Conservation (phyloP, 306 rosid species). For the Lathyrus oleraceus region DNA sequence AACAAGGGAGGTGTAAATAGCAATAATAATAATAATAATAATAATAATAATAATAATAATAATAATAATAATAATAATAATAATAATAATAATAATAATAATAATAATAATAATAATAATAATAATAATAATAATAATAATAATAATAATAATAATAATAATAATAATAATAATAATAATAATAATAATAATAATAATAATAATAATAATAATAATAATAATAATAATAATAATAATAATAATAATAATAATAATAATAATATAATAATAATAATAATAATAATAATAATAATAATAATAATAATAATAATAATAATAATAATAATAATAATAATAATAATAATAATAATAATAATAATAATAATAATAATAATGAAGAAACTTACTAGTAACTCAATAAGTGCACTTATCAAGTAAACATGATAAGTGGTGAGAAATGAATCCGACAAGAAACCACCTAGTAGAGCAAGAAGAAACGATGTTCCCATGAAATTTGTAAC, state of each 20-base stretch:
- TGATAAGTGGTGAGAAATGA: constrained; percentile 80
- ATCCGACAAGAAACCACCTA: constrained; percentile 91
- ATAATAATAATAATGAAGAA: not conserved
- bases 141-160: not conserved
- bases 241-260: not conserved
- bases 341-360: not conserved
- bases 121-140: not conserved
- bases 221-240: not conserved
- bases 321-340: not conserved
- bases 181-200: not conserved
- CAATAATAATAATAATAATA: not conserved
- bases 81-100: not conserved
- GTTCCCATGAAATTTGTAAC: constrained; percentile 99
- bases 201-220: not conserved
- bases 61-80: not conserved
- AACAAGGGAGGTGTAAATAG: not conserved
- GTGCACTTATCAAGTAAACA: constrained; percentile 82
- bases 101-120: not conserved
- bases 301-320: not conserved
- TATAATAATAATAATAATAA: not conserved
- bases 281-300: not conserved
- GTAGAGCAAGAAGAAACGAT: constrained; percentile 88
- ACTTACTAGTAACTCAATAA: constrained; percentile 75
- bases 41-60: not conserved
- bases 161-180: not conserved